These are phyloP conservation scores for Kluyveromyces sp. DNA, from an alignment of 1,139 yeast species.

Conservation along the genomic window DNA sequence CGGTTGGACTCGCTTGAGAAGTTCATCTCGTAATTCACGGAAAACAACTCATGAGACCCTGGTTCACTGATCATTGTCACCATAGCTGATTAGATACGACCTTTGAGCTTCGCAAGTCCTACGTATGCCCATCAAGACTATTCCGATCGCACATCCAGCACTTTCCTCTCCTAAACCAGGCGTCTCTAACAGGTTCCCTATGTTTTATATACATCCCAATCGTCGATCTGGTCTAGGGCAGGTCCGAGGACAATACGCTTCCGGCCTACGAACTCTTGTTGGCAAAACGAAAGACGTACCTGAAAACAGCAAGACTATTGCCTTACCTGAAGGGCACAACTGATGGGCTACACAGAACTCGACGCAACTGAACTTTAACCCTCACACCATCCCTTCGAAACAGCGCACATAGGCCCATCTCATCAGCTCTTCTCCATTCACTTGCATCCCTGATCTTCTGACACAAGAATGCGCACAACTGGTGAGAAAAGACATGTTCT, in stretches of 20 bases:
- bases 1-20: neutral
- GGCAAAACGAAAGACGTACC: neutral
- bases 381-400: neutral
- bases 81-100: neutral
- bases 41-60: conserved; percentile 1
- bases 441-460: neutral
- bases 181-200: neutral
- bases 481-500: neutral
- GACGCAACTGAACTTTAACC: neutral
- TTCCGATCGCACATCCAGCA: neutral
- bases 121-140: no score
- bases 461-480: neutral
- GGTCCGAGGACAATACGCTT: neutral
- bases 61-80: neutral
- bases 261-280: neutral
- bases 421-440: neutral
- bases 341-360: neutral
- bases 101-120: no score
- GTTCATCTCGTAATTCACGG: neutral
- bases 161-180: neutral
- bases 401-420: neutral
- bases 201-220: neutral
- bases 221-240: no score
- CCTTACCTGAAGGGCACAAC: no score
- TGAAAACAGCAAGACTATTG: neutral